Evolutionary conservation across 2,329 filamentous ascomycete genomes (phyloP).

Genomic region (Tolypocladium ophioglossoides): DNA sequence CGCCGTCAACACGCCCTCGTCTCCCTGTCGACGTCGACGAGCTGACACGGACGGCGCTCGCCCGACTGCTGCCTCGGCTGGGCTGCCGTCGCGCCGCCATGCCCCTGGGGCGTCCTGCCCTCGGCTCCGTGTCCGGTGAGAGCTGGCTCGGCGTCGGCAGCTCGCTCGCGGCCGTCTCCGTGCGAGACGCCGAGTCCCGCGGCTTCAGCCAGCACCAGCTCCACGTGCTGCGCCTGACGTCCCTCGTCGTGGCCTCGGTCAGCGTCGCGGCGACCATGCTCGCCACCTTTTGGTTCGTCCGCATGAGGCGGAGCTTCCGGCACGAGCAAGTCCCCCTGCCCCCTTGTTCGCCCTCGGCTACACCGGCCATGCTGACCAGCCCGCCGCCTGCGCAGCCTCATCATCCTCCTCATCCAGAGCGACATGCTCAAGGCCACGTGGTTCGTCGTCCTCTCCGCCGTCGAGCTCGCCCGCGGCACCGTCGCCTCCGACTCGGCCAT

Average conservation of each 20-base stretch:
- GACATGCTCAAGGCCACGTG: slow-evolving; percentile 62
- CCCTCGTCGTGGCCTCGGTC: slow-evolving; percentile 32
- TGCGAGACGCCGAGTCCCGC: not conserved
- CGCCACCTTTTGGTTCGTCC: slow-evolving; percentile 61
- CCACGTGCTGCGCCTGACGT: slow-evolving; percentile 12
- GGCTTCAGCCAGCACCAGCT: slow-evolving; percentile 6
- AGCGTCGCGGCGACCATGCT: slow-evolving; percentile 46
- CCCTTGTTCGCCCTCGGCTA: not conserved
- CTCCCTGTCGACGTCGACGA: not conserved
- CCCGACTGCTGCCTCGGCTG: not conserved
- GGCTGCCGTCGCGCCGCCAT: not conserved
- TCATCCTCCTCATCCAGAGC: slow-evolving; percentile 63
- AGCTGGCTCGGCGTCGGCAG: not conserved
- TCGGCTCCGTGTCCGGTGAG: not conserved
- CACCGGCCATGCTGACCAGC: not conserved
- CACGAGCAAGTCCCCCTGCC: slow-evolving; percentile 33
- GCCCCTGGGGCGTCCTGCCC: not conserved
- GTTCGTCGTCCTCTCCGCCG: slow-evolving; percentile 54
- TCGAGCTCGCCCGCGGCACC: slow-evolving; percentile 41
- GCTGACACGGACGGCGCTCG: too few relatives aligned
- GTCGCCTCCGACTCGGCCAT: slow-evolving; percentile 42
- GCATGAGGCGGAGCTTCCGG: slow-evolving; percentile 64
- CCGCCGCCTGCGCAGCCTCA: slow-evolving; percentile 38
- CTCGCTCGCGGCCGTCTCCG: not conserved
- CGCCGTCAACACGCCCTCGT: not conserved